These are phyloP conservation scores for Hydrangea macrophylla DNA, from an alignment of 148 eudicot genomes.

Conservation along the genomic window DNA sequence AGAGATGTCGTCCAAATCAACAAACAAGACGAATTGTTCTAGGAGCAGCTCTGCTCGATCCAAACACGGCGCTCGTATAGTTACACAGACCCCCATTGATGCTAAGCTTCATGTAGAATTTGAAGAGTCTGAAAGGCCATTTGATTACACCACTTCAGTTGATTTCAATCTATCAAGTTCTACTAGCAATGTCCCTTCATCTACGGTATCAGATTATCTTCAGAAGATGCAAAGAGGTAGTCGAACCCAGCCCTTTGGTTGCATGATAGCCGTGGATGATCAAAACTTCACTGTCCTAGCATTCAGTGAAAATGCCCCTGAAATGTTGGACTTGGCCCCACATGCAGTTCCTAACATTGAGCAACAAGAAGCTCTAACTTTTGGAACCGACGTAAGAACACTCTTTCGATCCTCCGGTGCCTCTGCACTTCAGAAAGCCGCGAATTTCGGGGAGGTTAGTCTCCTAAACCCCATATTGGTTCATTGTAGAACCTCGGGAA, in stretches of 20 bases:
- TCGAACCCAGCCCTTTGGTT: constrained; percentile 77
- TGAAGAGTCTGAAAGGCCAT: constrained; percentile 50
- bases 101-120: constrained; percentile 72
- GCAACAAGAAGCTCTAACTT: constrained; percentile 51
- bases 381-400: constrained; percentile 68
- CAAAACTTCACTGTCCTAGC: constrained; percentile 54
- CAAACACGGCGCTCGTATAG: constrained; percentile 42
- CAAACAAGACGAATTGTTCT: constrained; percentile 44
- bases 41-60: constrained; percentile 52
- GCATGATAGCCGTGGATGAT: constrained; percentile 72
- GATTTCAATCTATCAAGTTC: constrained; percentile 51
- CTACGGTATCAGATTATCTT: constrained; percentile 66
- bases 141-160: constrained; percentile 67
- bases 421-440: constrained; percentile 69
- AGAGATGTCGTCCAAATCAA: constrained; percentile 71
- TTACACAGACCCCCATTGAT: constrained; percentile 65
- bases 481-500: constrained; percentile 54
- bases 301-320: constrained; percentile 82
- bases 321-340: constrained; percentile 69
- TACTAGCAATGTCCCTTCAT: constrained; percentile 54
- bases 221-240: constrained; percentile 82
- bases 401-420: constrained; percentile 60
- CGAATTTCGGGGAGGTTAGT: constrained; percentile 51
- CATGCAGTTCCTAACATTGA: constrained; percentile 70
- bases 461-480: constrained; percentile 74